Evolutionary conservation across 2,329 filamentous ascomycete species (phyloP).

Genomic region (Aspergillus amoenus): DNA sequence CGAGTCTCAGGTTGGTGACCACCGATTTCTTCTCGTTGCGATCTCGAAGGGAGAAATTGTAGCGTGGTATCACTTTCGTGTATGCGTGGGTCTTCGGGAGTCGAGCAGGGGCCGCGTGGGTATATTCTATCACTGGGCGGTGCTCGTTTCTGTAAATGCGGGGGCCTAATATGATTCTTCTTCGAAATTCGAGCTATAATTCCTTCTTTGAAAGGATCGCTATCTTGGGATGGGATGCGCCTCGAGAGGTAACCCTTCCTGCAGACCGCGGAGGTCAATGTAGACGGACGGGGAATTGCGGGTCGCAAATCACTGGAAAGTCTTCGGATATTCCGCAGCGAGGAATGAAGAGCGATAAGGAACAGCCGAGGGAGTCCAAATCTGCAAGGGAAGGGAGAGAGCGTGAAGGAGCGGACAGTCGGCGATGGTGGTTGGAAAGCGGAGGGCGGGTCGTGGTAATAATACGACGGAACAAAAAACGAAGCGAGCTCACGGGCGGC

Average conservation of each 20-base stretch:
- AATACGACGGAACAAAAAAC: not conserved
- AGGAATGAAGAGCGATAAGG: not conserved
- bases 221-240: constrained; percentile 1
- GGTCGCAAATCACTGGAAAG: not conserved
- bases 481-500: not conserved
- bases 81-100: not conserved
- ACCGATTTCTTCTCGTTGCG: not conserved
- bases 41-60: not conserved
- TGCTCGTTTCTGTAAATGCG: not conserved
- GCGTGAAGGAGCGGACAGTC: constrained; percentile 2
- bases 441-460: constrained; percentile 12
- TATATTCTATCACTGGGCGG: not conserved
- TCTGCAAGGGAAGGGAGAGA: not conserved
- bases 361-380: not conserved
- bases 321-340: not conserved
- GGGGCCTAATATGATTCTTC: not conserved
- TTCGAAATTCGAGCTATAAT: not conserved
- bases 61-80: not conserved
- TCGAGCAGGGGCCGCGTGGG: not conserved
- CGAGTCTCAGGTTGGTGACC: not conserved
- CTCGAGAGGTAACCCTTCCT: not conserved
- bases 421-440: constrained; percentile 8
- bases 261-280: not conserved
- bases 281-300: not conserved
- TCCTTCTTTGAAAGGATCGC: not conserved